phyloP scores from a whole-genome alignment of 306 rosid species.

The Cucurbita maxima region DNA sequence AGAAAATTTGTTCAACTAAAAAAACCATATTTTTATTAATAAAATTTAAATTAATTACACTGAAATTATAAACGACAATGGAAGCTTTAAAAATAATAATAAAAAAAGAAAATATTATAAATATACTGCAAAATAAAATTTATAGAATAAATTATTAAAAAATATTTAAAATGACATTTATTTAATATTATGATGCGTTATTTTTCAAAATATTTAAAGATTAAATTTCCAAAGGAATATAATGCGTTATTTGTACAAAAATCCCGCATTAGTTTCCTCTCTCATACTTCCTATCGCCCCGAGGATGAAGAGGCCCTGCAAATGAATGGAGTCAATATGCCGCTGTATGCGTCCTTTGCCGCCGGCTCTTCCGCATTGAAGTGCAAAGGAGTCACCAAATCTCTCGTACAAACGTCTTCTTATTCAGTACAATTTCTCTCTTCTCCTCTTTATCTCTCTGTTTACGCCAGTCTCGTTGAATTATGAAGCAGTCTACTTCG shows the following conservation, averaged over 20 bases:
- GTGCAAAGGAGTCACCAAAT: constrained; percentile 32
- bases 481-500: neutral
- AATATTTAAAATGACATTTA: too few relatives aligned
- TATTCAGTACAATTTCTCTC: constrained; percentile 28
- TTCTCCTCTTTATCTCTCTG: neutral
- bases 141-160: too few relatives aligned
- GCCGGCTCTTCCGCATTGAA: constrained; percentile 34
- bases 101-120: too few relatives aligned
- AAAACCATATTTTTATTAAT: too few relatives aligned
- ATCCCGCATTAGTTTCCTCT: neutral
- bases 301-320: constrained; percentile 13
- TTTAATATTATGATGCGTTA: neutral
- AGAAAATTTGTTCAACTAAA: too few relatives aligned
- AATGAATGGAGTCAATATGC: constrained; percentile 23
- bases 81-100: too few relatives aligned
- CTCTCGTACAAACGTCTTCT: constrained; percentile 38
- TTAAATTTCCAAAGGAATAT: neutral
- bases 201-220: neutral
- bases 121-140: too few relatives aligned
- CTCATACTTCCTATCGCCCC: constrained; percentile 10
- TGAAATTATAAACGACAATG: too few relatives aligned
- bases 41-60: too few relatives aligned
- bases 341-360: constrained; percentile 34
- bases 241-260: neutral
- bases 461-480: neutral